These are phyloP conservation scores for Lepraria neglecta DNA, from an alignment of 495 filamentous ascomycete species.

Conservation along the genomic window DNA sequence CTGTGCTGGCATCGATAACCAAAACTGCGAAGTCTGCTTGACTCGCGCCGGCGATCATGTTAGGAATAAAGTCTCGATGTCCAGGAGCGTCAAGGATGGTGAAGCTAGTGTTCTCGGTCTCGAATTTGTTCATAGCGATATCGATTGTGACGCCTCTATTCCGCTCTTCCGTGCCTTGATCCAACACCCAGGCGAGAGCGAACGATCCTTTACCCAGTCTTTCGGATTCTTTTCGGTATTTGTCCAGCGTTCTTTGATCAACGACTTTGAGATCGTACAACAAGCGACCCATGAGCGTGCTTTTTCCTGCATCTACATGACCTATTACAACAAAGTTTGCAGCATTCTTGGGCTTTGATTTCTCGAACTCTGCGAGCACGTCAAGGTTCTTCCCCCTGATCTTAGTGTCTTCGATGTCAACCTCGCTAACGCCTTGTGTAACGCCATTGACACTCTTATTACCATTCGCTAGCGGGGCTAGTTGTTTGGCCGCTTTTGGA, in stretches of 20 bases:
- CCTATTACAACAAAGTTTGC: constrained; percentile 98
- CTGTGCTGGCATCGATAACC: constrained; percentile 81
- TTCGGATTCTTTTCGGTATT: constrained; percentile 79
- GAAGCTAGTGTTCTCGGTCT: constrained; percentile 76
- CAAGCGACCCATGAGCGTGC: constrained; percentile 93
- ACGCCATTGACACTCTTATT: constrained; percentile 36
- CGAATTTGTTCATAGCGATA: constrained; percentile 88
- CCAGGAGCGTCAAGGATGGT: constrained; percentile 95
- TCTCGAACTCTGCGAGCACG: constrained; percentile 75
- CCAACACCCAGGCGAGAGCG: constrained; percentile 91
- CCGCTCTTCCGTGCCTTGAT: constrained; percentile 83
- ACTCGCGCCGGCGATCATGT: constrained; percentile 95
- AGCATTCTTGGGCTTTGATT: constrained; percentile 65
- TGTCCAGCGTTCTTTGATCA: constrained; percentile 79
- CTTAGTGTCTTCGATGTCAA: constrained; percentile 63
- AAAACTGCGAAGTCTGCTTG: constrained; percentile 96
- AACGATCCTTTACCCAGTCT: constrained; percentile 93
- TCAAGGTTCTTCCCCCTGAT: constrained; percentile 82
- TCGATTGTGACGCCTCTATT: constrained; percentile 92
- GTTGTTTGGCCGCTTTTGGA: constrained; percentile 44
- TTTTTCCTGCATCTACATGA: constrained; percentile 96
- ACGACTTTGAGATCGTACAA: constrained; percentile 83
- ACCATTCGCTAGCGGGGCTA: constrained; percentile 36
- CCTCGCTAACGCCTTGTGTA: constrained; percentile 46
- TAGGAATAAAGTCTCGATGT: constrained; percentile 92